phyloP scores from a whole-genome alignment of 768 basidiomycete species.

The Vararia minispora region DNA sequence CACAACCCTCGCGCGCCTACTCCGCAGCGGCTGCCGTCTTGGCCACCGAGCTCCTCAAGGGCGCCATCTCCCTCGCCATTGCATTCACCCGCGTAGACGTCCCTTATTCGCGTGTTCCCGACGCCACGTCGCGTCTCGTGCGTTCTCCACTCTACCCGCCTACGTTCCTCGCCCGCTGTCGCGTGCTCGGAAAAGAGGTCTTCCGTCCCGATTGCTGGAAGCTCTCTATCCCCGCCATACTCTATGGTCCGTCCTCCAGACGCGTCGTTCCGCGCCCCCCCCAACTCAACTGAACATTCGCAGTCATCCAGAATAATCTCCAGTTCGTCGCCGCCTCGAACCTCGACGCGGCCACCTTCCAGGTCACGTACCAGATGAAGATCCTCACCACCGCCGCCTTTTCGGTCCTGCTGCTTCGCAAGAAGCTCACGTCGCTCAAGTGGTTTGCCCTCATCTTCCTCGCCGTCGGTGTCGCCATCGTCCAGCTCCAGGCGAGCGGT shows the following conservation, averaged over 20 bases:
- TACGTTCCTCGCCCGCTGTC: slow-evolving; percentile 34
- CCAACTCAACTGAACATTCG: neutral
- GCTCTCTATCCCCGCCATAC: slow-evolving; percentile 89
- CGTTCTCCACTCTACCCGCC: slow-evolving; percentile 25
- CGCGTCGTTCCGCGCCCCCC: no score
- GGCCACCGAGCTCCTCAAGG: slow-evolving; percentile 90
- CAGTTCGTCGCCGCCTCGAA: slow-evolving; percentile 94
- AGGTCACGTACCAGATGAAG: slow-evolving; percentile 97
- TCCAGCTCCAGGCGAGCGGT: slow-evolving; percentile 33
- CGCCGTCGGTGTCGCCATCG: slow-evolving; percentile 81
- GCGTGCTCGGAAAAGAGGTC: slow-evolving; percentile 52
- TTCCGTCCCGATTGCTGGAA: slow-evolving; percentile 96
- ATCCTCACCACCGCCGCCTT: slow-evolving; percentile 90
- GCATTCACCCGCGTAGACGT: slow-evolving; percentile 59
- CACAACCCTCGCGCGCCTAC: slow-evolving; percentile 65
- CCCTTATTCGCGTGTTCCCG: slow-evolving; percentile 11
- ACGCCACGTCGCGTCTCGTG: slow-evolving; percentile 17
- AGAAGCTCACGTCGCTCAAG: slow-evolving; percentile 59
- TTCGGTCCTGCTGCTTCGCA: slow-evolving; percentile 72
- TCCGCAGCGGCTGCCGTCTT: slow-evolving; percentile 93
- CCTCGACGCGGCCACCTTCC: slow-evolving; percentile 91
- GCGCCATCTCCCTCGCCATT: slow-evolving; percentile 74
- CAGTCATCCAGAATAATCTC: slow-evolving; percentile 88
- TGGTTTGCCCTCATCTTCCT: slow-evolving; percentile 83
- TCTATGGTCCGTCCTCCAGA: slow-evolving; percentile 69